Evolutionary conservation across 2,329 filamentous ascomycete genomes (phyloP).

Genomic region (Magnaporthiopsis poae): DNA sequence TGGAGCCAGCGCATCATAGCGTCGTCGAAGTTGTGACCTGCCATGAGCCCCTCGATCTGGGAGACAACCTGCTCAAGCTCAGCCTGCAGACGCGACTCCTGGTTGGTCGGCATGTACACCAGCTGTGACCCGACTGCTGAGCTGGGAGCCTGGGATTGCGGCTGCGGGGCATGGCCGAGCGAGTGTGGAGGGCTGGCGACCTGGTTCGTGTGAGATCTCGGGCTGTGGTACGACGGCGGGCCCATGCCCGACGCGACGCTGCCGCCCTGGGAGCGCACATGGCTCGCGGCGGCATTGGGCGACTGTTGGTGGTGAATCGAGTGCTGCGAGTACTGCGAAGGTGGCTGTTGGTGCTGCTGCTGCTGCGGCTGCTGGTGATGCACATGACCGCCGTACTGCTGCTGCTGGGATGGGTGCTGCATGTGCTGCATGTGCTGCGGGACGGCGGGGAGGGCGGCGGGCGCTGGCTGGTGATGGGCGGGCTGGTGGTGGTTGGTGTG

Average conservation of each 20-base stretch:
- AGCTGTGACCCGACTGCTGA: conserved; percentile 18
- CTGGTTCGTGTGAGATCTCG: conserved; percentile 8
- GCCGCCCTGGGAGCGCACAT: neutral
- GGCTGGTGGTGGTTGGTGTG: conserved; percentile 14
- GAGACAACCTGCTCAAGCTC: conserved; percentile 49
- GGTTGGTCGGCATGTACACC: conserved; percentile 30
- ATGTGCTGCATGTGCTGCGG: conserved; percentile 14
- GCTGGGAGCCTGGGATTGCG: neutral
- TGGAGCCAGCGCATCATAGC: conserved; percentile 60
- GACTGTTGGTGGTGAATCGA: conserved; percentile 15
- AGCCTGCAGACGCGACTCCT: conserved; percentile 35
- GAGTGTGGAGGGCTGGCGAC: conserved; percentile 19
- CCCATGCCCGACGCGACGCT: conserved; percentile 2
- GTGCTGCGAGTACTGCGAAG: conserved; percentile 17
- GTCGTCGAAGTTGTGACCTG: conserved; percentile 49
- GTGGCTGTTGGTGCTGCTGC: conserved; percentile 9
- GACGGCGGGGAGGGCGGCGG: neutral
- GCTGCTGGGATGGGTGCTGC: conserved; percentile 16
- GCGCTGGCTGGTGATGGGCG: conserved; percentile 10
- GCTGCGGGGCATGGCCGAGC: conserved; percentile 20
- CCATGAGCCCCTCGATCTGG: conserved; percentile 53
- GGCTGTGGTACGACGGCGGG: conserved; percentile 6
- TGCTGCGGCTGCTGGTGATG: conserved; percentile 5
- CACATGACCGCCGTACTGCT: neutral
- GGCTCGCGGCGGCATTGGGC: conserved; percentile 4